These are phyloP conservation scores for Arthrocladium fulminans DNA, from an alignment of 2,329 filamentous ascomycete species.

Conservation along the genomic window DNA sequence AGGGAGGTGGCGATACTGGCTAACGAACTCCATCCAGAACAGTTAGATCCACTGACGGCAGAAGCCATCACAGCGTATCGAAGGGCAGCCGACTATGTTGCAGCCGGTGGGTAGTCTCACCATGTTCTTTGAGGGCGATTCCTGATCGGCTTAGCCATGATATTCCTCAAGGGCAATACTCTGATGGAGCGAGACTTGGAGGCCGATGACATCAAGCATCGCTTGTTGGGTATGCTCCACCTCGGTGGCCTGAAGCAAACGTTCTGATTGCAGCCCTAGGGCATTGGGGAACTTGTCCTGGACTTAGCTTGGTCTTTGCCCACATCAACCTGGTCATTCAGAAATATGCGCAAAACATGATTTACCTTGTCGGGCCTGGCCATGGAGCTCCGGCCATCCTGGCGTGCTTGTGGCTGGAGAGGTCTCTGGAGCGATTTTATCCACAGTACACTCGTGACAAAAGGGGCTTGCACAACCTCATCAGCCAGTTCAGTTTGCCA, in stretches of 20 bases:
- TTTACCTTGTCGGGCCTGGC: slow-evolving; percentile 57
- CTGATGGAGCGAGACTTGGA: slow-evolving; percentile 46
- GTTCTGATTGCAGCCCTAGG: too few relatives aligned
- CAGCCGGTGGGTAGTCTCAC: too few relatives aligned
- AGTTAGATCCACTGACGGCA: slow-evolving; percentile 36
- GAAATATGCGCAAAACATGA: slow-evolving; percentile 49
- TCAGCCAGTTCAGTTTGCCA: slow-evolving; percentile 54
- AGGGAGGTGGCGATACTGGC: slow-evolving; percentile 37
- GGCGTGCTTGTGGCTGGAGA: slow-evolving; percentile 57
- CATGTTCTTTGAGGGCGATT: too few relatives aligned
- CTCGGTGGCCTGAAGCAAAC: too few relatives aligned
- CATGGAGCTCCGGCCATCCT: slow-evolving; percentile 58
- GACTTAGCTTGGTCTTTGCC: slow-evolving; percentile 56
- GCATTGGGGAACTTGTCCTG: slow-evolving; percentile 62
- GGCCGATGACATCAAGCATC: slow-evolving; percentile 53
- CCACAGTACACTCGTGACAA: slow-evolving; percentile 46
- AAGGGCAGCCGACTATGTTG: slow-evolving; percentile 55
- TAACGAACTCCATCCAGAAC: slow-evolving; percentile 37
- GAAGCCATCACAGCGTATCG: slow-evolving; percentile 48
- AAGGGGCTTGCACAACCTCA: slow-evolving; percentile 50
- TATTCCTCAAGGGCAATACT: slow-evolving; percentile 55
- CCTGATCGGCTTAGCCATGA: too few relatives aligned
- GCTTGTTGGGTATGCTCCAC: too few relatives aligned
- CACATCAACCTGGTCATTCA: slow-evolving; percentile 56
- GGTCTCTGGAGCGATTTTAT: slow-evolving; percentile 54